phyloP scores from a whole-genome alignment of 345 rosid genomes.

The Firmiana major region DNA sequence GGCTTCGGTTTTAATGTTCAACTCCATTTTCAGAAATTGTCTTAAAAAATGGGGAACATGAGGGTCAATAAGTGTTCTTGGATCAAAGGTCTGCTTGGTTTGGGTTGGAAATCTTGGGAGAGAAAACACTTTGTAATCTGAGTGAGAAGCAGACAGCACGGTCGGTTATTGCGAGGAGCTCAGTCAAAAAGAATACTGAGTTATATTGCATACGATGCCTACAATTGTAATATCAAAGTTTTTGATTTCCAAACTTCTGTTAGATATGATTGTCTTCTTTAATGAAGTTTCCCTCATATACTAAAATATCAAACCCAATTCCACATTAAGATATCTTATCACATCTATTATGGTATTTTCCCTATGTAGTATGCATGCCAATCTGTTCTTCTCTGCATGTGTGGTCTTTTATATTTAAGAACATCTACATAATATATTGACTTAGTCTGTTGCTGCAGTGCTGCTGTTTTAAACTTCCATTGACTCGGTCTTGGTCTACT shows the following conservation, averaged over 20 bases:
- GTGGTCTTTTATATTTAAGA: too few relatives aligned
- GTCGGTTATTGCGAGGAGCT: neutral
- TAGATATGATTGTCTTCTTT: neutral
- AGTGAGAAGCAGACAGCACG: neutral
- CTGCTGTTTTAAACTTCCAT: neutral
- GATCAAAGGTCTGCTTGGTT: constrained; percentile 1
- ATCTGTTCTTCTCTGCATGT: neutral
- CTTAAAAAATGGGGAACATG: neutral
- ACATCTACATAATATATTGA: too few relatives aligned
- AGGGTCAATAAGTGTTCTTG: neutral
- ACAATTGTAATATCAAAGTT: neutral
- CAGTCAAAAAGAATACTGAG: neutral
- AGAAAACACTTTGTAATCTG: constrained; percentile 2
- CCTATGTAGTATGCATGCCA: neutral
- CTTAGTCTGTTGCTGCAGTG: neutral
- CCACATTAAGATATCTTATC: too few relatives aligned
- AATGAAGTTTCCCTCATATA: neutral
- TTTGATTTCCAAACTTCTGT: neutral
- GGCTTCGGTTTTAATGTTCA: neutral
- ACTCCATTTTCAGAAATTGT: neutral
- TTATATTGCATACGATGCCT: neutral
- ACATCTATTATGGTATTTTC: neutral
- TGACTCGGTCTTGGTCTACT: neutral
- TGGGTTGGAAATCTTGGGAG: neutral
- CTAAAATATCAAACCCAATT: neutral